These are phyloP conservation scores for Vigna reflexopilosa DNA, from an alignment of 306 rosid species.

Conservation along the genomic window DNA sequence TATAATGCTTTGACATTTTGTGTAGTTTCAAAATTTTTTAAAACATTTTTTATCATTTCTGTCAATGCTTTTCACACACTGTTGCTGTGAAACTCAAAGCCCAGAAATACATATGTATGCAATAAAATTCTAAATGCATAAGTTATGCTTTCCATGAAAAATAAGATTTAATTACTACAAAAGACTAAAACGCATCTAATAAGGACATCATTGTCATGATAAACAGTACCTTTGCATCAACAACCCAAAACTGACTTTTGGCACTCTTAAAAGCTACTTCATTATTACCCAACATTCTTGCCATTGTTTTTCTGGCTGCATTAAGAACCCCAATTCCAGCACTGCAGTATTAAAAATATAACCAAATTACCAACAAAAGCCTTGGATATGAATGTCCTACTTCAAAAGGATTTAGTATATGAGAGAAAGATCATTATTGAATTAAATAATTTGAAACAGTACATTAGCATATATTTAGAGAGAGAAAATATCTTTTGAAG, in stretches of 20 bases:
- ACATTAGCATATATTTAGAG: neutral
- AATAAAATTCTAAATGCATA: constrained; percentile 18
- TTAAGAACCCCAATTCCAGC: constrained; percentile 98
- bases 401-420: too few species aligned
- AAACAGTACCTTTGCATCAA: constrained; percentile 80
- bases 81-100: neutral
- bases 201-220: constrained; percentile 33
- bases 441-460: too few species aligned
- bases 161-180: constrained; percentile 22
- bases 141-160: neutral
- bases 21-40: constrained; percentile 14
- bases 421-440: too few species aligned
- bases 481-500: too few species aligned
- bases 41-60: neutral
- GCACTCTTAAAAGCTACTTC: constrained; percentile 88
- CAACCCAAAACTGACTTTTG: constrained; percentile 95
- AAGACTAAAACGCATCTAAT: neutral
- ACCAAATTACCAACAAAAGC: constrained; percentile 36
- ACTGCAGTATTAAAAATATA: constrained; percentile 65
- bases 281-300: constrained; percentile 98
- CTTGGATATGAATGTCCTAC: constrained; percentile 32
- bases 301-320: constrained; percentile 95
- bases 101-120: neutral
- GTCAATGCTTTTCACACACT: neutral
- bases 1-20: too few species aligned